Base-by-base conservation (phyloP, 1,284 basidiomycete genomes). In the Pholiota adiposa region DNA sequence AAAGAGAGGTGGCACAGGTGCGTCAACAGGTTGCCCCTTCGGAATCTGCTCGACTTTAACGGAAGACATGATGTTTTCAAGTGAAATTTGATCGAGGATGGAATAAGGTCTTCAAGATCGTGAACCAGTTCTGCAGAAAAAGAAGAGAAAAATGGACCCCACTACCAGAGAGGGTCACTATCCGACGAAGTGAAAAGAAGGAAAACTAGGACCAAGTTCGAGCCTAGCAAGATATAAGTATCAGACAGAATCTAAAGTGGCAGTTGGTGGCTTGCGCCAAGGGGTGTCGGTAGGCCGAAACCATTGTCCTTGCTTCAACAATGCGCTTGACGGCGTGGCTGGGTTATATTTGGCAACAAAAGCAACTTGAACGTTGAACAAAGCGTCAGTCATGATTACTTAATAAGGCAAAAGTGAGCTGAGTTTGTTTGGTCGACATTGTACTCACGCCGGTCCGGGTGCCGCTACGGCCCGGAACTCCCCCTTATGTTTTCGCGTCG, bases 1-100 rank as follows among this genome's bases (percentile, higher is more conserved):
- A 64, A 71, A 71, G 11, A 25, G 25, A 23, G 54, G 23, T 36
- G 54, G 54, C 16, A 36, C 21, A n/a, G 54, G 29, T 31, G 46
- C 18, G 29, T 36, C 50, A 1, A 43, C 29, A 9, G 36, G 36
- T 12, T 7, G n/a, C 21, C 41, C 40, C 31, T 18, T 40, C 29
- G 49, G 38, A 23, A 57, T 19, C 18, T 43, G 19, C n/a, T 25
- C 11, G 4, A 16, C 34, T 50, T 34, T 18, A n/a, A 18, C 23
- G 16, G 34, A n/a, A 34, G 41, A 40, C 19, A 51, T 33, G 16
- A 12, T 38, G 19, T 14, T 34, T n/a, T 19, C 7, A n/a, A 21
- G 7, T 25, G 8, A 14, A 23, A 25, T 29, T 41, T 38, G 25
- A 25, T 12, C 5, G 19, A 34, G 43, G 36, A 19, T 58, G 19